Evolutionary conservation across 352 stramenopile species (phyloP), one percentile per base, ranked within the genome.

Genomic region (Phytophthora uliginosa): DNA sequence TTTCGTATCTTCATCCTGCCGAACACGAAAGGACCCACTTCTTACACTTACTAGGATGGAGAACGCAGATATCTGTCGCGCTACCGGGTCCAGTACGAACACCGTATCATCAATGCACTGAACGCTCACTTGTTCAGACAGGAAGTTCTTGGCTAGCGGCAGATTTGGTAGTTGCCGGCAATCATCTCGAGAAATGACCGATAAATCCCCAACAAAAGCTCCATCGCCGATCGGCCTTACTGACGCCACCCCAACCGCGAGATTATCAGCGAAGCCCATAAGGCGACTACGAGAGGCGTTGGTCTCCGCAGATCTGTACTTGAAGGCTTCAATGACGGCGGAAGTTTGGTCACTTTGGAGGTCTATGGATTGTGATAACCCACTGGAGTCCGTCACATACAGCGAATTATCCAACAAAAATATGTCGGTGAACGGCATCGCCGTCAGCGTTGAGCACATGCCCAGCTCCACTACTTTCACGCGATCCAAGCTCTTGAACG

Each of bases 1-100:
- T 7, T 48, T 55, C 33, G 6, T 31, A 15, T 13, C 24, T 28
- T 58, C 22, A 31, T 54, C 34, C 26, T 78, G 71, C 7, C 64
- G 69, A 22, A 88, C 82, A 3, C 77, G 68, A 31, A 79, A 85
- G 1, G 75, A 80, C 24, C 84, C 77, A 33, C 77, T 88, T 28
- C 73, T 69, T 20, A 81, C 67, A 4, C 69, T 76, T 5, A 78
- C 69, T 5, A 66, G 34, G 8, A 75, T 31, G 22, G 66, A 26
- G 47, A 71, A 67, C 45, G 15, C 15, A 20, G 17, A 20, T 20
- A 54, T 45, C 36, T 33, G 31, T 1, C 8, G 58, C 15, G 66
- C 61, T 10, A 31, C 12, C n/a, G 47, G 47, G 64, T 86, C 76
- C 5, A 73, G n/a, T 4, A 82, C 40, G 26, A 77, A 64, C 9